phyloP scores from a whole-genome alignment of 2,329 filamentous ascomycete species.

The Geosmithia putterillii region DNA sequence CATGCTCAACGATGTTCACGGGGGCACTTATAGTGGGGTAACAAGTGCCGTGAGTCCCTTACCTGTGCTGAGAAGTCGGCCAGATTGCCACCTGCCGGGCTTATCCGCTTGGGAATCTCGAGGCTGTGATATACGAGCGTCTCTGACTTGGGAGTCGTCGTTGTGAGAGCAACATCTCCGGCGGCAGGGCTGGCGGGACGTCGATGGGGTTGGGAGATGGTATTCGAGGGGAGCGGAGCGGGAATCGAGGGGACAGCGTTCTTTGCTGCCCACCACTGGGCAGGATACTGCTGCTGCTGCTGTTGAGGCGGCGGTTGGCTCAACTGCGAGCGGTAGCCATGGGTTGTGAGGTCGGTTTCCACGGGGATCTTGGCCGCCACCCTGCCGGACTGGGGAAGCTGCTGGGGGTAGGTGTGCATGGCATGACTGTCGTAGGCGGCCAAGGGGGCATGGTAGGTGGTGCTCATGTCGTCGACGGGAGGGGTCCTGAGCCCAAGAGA shows the following conservation, averaged over 20 bases:
- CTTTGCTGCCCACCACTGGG: not conserved
- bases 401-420: conserved; percentile 24
- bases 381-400: conserved; percentile 19
- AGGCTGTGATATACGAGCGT: conserved; percentile 46
- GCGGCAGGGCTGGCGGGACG: conserved; percentile 16
- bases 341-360: conserved; percentile 19
- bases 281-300: not conserved
- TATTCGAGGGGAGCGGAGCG: not conserved
- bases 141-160: conserved; percentile 12
- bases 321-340: conserved; percentile 16
- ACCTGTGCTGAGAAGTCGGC: conserved; percentile 78
- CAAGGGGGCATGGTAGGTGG: conserved; percentile 35
- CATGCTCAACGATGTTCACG: not conserved
- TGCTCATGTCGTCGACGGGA: conserved; percentile 39
- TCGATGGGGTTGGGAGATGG: conserved; percentile 7
- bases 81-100: conserved; percentile 60
- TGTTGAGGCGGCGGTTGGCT: conserved; percentile 10
- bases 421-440: conserved; percentile 34
- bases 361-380: conserved; percentile 16
- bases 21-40: no score
- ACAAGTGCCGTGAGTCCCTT: conserved; percentile 13
- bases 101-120: conserved; percentile 66
- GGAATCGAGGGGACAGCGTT: conserved; percentile 5
- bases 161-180: no score
- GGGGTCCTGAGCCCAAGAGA: conserved; percentile 34